Conservation (phyloP, 192 early-diverging fungal species). For the Coemansia sp. region DNA sequence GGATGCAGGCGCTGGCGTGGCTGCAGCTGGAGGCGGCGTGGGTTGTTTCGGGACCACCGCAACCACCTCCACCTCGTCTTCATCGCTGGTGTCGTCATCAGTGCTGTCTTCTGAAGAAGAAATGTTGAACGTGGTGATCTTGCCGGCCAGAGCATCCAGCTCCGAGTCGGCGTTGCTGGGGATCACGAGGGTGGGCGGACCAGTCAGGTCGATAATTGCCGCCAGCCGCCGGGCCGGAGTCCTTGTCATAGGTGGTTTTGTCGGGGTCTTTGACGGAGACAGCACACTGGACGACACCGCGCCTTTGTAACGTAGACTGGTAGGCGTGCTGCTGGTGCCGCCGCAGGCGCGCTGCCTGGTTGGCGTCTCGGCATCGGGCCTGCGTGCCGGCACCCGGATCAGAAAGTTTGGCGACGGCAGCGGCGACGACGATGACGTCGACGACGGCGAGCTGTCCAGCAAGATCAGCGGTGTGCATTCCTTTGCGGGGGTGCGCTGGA, state of each 20-base stretch:
- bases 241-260: no score
- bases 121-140: conserved; percentile 20
- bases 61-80: conserved; percentile 12
- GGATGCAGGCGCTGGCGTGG: not conserved
- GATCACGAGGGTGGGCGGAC: not conserved
- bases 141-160: conserved; percentile 7
- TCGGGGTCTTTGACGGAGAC: not conserved
- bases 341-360: conserved; percentile 4
- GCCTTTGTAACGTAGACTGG: not conserved
- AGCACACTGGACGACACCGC: not conserved
- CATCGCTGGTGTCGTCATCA: conserved; percentile 16
- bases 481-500: not conserved
- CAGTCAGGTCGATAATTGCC: conserved; percentile 23
- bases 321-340: not conserved
- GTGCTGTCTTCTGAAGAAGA: conserved; percentile 24
- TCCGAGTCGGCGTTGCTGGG: not conserved
- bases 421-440: conserved; percentile 16
- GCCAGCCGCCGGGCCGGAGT: conserved; percentile 1
- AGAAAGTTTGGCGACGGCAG: not conserved
- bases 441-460: conserved; percentile 14
- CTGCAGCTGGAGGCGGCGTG: not conserved
- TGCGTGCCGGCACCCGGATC: not conserved
- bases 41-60: not conserved
- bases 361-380: conserved; percentile 11
- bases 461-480: not conserved